Evolutionary conservation across 768 basidiomycete species (phyloP).

Genomic region (Heimioporus sp.): DNA sequence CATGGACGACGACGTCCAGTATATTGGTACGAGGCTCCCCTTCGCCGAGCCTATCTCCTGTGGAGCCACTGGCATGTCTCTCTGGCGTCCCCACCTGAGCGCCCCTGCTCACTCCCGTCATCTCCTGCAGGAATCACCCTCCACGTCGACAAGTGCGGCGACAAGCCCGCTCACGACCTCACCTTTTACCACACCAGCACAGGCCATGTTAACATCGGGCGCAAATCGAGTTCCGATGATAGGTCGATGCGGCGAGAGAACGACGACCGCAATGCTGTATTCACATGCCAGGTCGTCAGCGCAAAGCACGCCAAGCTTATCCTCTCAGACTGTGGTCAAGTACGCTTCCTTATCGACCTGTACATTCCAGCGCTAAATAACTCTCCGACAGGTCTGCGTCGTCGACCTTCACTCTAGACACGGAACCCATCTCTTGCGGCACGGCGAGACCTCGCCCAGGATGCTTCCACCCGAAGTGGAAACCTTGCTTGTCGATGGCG

Average conservation of each 20-base stretch:
- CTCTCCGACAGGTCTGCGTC: conserved; percentile 53
- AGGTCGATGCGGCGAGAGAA: conserved; percentile 38
- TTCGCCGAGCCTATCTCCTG: conserved; percentile 27
- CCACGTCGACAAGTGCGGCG: conserved; percentile 52
- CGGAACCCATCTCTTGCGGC: conserved; percentile 64
- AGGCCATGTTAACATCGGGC: conserved; percentile 60
- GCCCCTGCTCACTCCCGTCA: conserved; percentile 8
- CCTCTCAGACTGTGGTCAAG: conserved; percentile 68
- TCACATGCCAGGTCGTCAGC: conserved; percentile 77
- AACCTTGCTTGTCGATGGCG: conserved; percentile 60
- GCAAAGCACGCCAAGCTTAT: conserved; percentile 75
- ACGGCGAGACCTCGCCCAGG: conserved; percentile 47
- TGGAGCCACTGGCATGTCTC: conserved; percentile 40
- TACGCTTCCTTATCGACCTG: conserved; percentile 30
- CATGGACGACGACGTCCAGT: conserved; percentile 63
- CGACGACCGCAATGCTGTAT: conserved; percentile 53
- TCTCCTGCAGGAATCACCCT: conserved; percentile 51
- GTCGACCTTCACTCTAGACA: conserved; percentile 74
- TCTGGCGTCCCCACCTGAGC: conserved; percentile 6
- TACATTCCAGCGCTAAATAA: conserved; percentile 19
- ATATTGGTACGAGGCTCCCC: conserved; percentile 45
- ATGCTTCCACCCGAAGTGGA: conserved; percentile 55
- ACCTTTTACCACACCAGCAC: conserved; percentile 52
- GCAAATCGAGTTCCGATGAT: conserved; percentile 53
- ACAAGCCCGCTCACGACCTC: conserved; percentile 44